These are phyloP conservation scores for Boeremia lycopersici DNA, from an alignment of 2,329 filamentous ascomycete genomes.

Conservation along the genomic window DNA sequence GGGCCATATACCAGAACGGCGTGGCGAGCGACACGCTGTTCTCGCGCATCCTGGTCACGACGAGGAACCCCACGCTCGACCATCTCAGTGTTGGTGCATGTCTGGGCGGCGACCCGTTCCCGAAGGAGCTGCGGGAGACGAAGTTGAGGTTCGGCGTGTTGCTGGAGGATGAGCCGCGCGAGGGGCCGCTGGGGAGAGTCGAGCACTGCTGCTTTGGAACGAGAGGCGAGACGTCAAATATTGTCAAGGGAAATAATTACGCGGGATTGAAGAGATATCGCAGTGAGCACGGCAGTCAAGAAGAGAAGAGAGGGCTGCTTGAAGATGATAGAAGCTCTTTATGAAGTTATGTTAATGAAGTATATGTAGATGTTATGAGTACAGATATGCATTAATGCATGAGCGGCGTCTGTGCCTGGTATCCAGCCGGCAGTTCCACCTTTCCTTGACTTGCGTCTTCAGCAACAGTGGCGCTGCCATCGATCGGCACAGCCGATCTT, in stretches of 20 bases:
- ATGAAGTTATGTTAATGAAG: conserved; percentile 1
- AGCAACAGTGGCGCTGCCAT: background rate
- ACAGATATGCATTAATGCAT: background rate
- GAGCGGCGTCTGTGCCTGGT: background rate
- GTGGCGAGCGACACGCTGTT: conserved; percentile 46
- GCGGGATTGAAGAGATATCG: conserved; percentile 35
- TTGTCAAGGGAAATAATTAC: conserved; percentile 47
- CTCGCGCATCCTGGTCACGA: conserved; percentile 46
- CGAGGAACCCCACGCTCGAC: conserved; percentile 47
- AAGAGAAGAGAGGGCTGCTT: conserved; percentile 12
- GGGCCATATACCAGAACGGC: conserved; percentile 44
- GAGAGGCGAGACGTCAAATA: conserved; percentile 45
- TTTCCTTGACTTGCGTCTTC: background rate
- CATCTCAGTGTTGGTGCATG: conserved; percentile 48
- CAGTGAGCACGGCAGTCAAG: background rate
- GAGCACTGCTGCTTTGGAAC: conserved; percentile 50
- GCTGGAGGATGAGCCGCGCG: conserved; percentile 41
- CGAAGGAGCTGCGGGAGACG: conserved; percentile 44
- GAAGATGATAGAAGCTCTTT: background rate
- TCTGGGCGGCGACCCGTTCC: conserved; percentile 50
- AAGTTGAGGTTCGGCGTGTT: conserved; percentile 50
- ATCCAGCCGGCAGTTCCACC: background rate
- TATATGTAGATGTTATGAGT: background rate
- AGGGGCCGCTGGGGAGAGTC: conserved; percentile 39
- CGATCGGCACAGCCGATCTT: background rate